phyloP scores from a whole-genome alignment of 768 basidiomycete genomes.

The Tylopilus intermedius region DNA sequence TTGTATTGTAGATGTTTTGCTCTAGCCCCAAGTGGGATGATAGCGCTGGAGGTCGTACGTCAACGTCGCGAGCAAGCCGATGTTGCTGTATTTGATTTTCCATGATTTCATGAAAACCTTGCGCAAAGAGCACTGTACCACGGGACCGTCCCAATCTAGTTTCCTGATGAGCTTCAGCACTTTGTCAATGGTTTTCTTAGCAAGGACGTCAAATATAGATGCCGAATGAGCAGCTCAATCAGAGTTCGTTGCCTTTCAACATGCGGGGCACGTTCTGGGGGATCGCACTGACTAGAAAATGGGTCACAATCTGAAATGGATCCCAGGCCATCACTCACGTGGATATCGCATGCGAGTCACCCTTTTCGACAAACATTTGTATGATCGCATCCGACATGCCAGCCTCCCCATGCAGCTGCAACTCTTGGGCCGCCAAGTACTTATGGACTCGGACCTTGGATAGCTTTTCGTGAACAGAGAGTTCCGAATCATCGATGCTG shows the following conservation, averaged over 20 bases:
- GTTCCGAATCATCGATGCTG: conserved; percentile 70
- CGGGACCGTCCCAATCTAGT: conserved; percentile 84
- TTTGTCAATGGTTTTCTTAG: conserved; percentile 93
- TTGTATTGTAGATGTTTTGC: conserved; percentile 90
- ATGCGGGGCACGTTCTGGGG: conserved; percentile 85
- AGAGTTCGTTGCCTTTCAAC: conserved; percentile 80
- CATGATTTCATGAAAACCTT: conserved; percentile 96
- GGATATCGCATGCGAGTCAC: conserved; percentile 89
- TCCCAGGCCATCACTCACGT: conserved; percentile 46
- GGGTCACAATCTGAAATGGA: not conserved
- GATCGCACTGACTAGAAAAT: conserved; percentile 82
- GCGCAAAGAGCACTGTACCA: conserved; percentile 59
- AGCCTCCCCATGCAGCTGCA: conserved; percentile 84
- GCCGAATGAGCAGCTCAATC: conserved; percentile 91
- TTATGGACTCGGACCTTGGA: conserved; percentile 83
- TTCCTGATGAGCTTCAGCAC: conserved; percentile 90
- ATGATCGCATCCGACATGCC: conserved; percentile 89
- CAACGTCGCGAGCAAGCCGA: conserved; percentile 87
- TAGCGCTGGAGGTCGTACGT: conserved; percentile 93
- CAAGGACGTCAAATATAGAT: conserved; percentile 90
- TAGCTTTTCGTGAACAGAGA: conserved; percentile 66
- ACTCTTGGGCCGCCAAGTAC: conserved; percentile 86
- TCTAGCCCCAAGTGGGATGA: conserved; percentile 83
- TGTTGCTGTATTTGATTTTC: conserved; percentile 92
- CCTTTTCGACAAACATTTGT: conserved; percentile 94